Evolutionary conservation across 2,329 filamentous ascomycete genomes (phyloP), one percentile per base, ranked within the genome.

Genomic region (Drechslerella dactyloides): DNA sequence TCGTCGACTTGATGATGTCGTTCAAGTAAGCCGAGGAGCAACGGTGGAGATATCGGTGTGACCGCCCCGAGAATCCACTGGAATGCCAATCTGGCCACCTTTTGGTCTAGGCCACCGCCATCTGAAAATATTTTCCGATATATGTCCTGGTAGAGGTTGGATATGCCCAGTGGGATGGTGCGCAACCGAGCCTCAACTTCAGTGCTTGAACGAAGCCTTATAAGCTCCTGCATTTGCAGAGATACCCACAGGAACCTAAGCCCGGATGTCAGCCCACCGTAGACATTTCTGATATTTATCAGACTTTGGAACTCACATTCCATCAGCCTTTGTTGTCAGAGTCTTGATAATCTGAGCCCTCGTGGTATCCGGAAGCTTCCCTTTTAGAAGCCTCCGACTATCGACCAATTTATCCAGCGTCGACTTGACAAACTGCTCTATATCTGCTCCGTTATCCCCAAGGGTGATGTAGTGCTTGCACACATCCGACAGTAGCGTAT

Each of bases 171-270:
- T n/a, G 46, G 46, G 3, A 51, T 51, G 10, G 46, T n/a, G 46
- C 23, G 46, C n/a, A 51, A 19, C 17, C 46, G 46, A 23, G 11
- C 21, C 19, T 51, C 46, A 27, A 51, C 46, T 51, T 51, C 46
- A 21, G 6, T 51, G 19, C 8, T 23, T 23, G 46, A 51, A 13
- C 46, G 46, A 13, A 51, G 23, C 5, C 46, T 6, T 19, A 17
- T 23, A 23, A 51, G 46, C 19, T 27, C 46, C 19, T 51, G 46
- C 19, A 51, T 21, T 27, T 51, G 46, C 11, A 51, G 46, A 13
- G 46, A 51, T 51, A 51, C 46, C 46, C 46, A 51, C 3, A 51
- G 23, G 15, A 54, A 54, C 27, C 51, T 54, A 27, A 54, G 7
- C 5, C 2, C 2, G 8, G n/a, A 3, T 35, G 11, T n/a, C 24